A percentile compares a stretch with the other conserved stretches of the same genome.
phyloP scores from a whole-genome alignment of 139 green algal genomes.

The Desmodesmus armatus region DNA sequence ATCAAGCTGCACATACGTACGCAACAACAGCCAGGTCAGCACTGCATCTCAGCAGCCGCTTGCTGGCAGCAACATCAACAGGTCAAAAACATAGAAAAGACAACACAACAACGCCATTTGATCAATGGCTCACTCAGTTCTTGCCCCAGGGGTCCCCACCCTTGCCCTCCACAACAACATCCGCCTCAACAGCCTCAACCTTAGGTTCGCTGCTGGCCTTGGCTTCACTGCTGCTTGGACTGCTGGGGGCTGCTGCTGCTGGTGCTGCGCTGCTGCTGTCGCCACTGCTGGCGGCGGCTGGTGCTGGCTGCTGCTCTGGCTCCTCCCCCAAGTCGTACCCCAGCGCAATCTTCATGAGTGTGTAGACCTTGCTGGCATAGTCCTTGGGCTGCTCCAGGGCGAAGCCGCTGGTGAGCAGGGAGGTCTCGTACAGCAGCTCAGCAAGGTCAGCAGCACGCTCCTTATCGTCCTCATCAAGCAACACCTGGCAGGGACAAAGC shows the following conservation, averaged over 20 bases:
- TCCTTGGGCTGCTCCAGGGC: conserved; percentile 79
- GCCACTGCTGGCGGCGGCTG: neutral
- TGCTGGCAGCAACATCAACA: no score
- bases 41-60: no score
- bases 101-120: no score
- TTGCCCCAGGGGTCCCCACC: conserved; percentile 48
- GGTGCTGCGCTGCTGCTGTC: neutral
- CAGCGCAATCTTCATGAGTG: conserved; percentile 47
- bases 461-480: conserved; percentile 60
- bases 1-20: no score
- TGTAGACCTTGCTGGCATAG: conserved; percentile 75
- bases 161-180: conserved; percentile 43
- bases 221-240: conserved; percentile 25
- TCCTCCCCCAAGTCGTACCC: conserved; percentile 36
- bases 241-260: conserved; percentile 29
- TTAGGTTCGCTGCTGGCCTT: neutral
- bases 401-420: conserved; percentile 84
- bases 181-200: conserved; percentile 35
- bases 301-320: neutral
- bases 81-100: neutral
- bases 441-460: conserved; percentile 63
- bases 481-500: conserved; percentile 19
- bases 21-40: no score
- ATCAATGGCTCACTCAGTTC: conserved; percentile 6
- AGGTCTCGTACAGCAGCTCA: conserved; percentile 95